A percentile compares a stretch with the other conserved stretches of the same genome.
Conservation (phyloP, 2,329 filamentous ascomycete genomes). For the Cladosporium oxysporum region DNA sequence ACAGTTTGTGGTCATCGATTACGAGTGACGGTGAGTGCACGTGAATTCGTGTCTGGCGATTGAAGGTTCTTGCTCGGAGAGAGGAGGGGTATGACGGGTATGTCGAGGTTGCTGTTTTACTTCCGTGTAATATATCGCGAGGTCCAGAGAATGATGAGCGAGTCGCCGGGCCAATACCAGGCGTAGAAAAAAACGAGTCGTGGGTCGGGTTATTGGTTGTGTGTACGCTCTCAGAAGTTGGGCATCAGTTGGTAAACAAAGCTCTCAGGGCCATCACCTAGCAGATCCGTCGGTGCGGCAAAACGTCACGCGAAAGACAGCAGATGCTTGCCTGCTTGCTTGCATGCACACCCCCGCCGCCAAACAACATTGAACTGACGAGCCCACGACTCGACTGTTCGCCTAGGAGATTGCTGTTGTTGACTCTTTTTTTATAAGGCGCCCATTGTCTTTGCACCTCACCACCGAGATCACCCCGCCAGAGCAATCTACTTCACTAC, state of each 20-base stretch:
- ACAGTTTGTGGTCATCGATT: conserved; percentile 8
- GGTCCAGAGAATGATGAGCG: not conserved
- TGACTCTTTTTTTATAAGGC: not conserved
- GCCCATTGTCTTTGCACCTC: not conserved
- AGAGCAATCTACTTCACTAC: not conserved
- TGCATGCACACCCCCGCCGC: conserved; percentile 5
- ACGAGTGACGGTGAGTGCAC: not conserved
- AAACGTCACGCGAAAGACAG: not conserved
- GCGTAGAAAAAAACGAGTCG: not conserved
- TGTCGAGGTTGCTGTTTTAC: not conserved
- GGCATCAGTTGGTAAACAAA: conserved; percentile 13
- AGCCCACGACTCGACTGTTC: not conserved
- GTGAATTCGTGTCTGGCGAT: not conserved
- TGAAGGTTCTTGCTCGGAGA: not conserved
- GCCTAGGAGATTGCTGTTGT: not conserved
- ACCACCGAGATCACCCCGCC: not conserved
- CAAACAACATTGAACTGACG: not conserved
- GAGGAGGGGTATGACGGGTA: not conserved
- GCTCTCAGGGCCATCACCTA: not conserved
- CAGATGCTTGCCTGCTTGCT: not conserved
- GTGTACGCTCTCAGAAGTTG: not conserved
- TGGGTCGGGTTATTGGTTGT: not conserved
- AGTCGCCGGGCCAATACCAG: not conserved
- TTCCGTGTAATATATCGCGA: not conserved
- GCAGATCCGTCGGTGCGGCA: conserved; percentile 5